Percentiles rank a stretch among this genome's conserved stretches.
Evolutionary conservation across 257 asterid species (phyloP).

Genomic region (Ehretia macrophylla): DNA sequence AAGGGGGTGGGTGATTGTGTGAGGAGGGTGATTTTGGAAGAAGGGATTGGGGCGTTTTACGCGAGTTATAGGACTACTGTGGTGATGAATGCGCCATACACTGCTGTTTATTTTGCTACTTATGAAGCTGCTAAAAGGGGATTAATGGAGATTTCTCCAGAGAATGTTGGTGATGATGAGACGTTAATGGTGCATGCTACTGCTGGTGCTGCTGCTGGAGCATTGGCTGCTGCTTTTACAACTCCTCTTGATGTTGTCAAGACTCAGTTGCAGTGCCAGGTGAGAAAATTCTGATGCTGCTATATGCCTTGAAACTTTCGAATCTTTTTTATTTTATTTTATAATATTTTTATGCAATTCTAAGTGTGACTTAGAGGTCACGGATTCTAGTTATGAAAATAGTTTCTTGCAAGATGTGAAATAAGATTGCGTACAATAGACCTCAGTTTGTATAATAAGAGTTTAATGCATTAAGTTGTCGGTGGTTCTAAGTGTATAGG

Average conservation of each 20-base stretch:
- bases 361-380: no score
- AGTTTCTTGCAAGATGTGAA: no score
- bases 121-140: slow-evolving; percentile 55
- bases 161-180: slow-evolving; percentile 25
- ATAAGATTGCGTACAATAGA: no score
- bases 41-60: slow-evolving; percentile 55
- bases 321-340: no score
- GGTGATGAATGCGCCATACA: slow-evolving; percentile 65
- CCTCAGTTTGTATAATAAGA: no score
- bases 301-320: no score
- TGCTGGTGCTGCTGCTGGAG: slow-evolving; percentile 65
- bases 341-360: no score
- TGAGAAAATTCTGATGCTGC: slow-evolving; percentile 9
- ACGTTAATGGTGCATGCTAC: slow-evolving; percentile 56
- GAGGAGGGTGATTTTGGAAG: slow-evolving; percentile 43
- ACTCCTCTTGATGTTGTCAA: slow-evolving; percentile 68
- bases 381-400: no score
- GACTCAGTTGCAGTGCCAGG: slow-evolving; percentile 75
- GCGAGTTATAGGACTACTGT: slow-evolving; percentile 58
- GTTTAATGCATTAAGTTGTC: no score
- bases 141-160: slow-evolving; percentile 26
- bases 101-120: slow-evolving; percentile 61
- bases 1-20: slow-evolving; percentile 55
- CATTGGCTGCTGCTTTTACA: slow-evolving; percentile 53
- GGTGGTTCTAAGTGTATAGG: no score